These are phyloP conservation scores for Irpex sp. DNA, from an alignment of 1,284 basidiomycete genomes.

Conservation along the genomic window DNA sequence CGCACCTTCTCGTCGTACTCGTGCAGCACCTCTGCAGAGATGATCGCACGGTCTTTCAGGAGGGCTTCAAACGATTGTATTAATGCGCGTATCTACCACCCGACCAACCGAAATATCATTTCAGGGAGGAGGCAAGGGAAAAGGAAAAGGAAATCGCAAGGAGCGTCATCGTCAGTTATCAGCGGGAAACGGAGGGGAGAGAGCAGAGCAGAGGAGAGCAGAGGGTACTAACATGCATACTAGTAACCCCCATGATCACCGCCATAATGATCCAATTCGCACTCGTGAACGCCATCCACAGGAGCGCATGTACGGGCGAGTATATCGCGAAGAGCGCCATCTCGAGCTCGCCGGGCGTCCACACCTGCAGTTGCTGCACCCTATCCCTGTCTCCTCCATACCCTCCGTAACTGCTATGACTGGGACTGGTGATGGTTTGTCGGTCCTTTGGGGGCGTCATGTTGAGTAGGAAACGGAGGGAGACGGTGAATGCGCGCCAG, in stretches of 20 bases:
- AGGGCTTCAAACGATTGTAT: constrained; percentile 57
- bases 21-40: constrained; percentile 79
- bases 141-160: no score
- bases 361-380: constrained; percentile 73
- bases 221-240: constrained; percentile 49
- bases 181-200: not conserved
- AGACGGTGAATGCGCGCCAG: constrained; percentile 50
- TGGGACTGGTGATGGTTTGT: constrained; percentile 26
- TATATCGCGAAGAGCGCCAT: constrained; percentile 68
- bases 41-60: constrained; percentile 72
- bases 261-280: constrained; percentile 74
- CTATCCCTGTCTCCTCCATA: constrained; percentile 31
- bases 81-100: constrained; percentile 44
- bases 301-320: constrained; percentile 68
- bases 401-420: no score
- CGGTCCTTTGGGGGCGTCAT: constrained; percentile 46
- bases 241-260: constrained; percentile 59
- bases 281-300: constrained; percentile 68
- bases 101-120: not conserved
- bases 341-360: constrained; percentile 74
- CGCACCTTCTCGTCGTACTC: constrained; percentile 79
- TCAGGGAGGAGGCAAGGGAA: no score
- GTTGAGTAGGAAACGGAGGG: constrained; percentile 66
- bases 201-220: not conserved
- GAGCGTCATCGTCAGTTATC: no score